phyloP scores from a whole-genome alignment of 1,139 yeast species.

The Arxiozyma heterogenica region DNA sequence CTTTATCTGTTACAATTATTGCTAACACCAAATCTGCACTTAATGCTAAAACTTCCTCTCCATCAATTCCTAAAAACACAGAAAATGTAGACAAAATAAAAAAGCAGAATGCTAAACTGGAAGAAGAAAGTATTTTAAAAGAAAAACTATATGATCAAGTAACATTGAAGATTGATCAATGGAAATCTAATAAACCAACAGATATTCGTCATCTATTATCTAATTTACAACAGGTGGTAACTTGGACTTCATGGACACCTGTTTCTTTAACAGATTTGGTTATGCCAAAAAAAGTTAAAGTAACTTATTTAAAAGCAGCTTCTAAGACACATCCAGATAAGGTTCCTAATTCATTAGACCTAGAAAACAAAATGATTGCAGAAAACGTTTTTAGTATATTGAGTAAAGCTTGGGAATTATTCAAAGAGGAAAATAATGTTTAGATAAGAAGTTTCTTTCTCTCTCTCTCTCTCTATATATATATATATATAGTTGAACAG shows the following conservation, averaged over 20 bases:
- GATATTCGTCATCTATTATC: conserved; percentile 69
- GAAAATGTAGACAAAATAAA: conserved; percentile 15
- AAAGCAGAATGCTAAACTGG: conserved; percentile 35
- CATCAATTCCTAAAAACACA: not conserved
- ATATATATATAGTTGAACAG: not conserved
- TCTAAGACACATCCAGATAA: conserved; percentile 94
- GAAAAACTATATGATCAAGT: conserved; percentile 54
- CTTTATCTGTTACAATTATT: not conserved
- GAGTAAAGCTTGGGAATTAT: conserved; percentile 86
- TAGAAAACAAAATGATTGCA: conserved; percentile 77
- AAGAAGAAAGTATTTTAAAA: conserved; percentile 48
- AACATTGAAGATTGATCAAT: conserved; percentile 42
- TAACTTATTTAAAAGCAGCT: conserved; percentile 85
- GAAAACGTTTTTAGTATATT: conserved; percentile 76
- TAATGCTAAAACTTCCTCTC: not conserved
- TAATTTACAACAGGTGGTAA: conserved; percentile 53
- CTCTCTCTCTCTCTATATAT: too few relatives aligned
- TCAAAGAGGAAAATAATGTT: conserved; percentile 51
- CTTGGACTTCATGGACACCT: conserved; percentile 59
- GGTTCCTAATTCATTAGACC: conserved; percentile 41
- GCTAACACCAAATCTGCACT: conserved; percentile 1
- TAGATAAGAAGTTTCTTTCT: too few relatives aligned
- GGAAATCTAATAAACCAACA: conserved; percentile 71
- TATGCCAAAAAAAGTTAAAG: conserved; percentile 82
- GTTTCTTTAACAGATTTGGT: conserved; percentile 68